Percentiles rank a stretch among this genome's conserved stretches.
Conservation (phyloP, 2,329 filamentous ascomycete species). For the Colletotrichum filicis region DNA sequence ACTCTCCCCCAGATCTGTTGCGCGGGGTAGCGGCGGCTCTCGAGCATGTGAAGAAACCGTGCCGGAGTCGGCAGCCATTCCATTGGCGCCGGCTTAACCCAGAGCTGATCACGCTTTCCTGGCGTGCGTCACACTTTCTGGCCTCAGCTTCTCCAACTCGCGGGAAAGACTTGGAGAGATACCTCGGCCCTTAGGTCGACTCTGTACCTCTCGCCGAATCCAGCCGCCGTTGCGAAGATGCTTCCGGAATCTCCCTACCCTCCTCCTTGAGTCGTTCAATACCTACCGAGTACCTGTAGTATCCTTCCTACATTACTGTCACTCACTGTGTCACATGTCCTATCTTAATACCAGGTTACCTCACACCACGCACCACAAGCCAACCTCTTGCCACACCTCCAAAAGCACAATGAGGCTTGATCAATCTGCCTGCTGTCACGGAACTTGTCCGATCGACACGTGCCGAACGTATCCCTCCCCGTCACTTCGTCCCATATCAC, state of each 20-base stretch:
- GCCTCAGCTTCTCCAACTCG: constrained; percentile 1
- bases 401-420: not conserved
- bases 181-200: constrained; percentile 20
- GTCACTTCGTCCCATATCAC: constrained; percentile 1
- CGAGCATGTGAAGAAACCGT: constrained; percentile 30
- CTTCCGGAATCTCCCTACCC: constrained; percentile 10
- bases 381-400: not conserved
- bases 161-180: not conserved
- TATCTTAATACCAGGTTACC: not conserved
- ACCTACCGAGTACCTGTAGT: not conserved
- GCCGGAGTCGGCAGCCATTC: constrained; percentile 24
- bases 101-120: constrained; percentile 24
- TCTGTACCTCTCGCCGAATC: constrained; percentile 3
- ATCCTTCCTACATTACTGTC: not conserved
- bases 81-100: constrained; percentile 9
- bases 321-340: constrained; percentile 23
- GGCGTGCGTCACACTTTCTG: constrained; percentile 22
- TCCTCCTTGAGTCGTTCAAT: not conserved
- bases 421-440: not conserved
- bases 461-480: not conserved
- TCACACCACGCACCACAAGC: not conserved
- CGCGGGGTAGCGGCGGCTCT: constrained; percentile 17
- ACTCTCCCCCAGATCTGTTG: not conserved
- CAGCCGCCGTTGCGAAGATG: constrained; percentile 9
- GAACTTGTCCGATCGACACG: constrained; percentile 29